Evolutionary conservation across 192 early-diverging fungal species (phyloP), one percentile per base, ranked within the genome.

Genomic region (Chytriomyces confervae): DNA sequence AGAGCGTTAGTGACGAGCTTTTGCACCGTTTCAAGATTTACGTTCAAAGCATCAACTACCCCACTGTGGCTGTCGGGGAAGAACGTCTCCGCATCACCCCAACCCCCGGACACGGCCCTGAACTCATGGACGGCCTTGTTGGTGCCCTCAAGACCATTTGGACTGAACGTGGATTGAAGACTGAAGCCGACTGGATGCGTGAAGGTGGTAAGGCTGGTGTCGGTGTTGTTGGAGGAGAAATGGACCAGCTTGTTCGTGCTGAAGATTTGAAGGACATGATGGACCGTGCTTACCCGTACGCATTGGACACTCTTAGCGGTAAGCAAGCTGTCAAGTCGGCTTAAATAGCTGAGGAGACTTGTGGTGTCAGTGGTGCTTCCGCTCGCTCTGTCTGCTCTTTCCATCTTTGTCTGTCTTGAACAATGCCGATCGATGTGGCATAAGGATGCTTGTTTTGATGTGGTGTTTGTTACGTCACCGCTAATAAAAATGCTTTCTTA

Each of bases 1-100:
- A 98, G 85, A 88, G 88, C 9, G 94, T 97, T 46, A 95, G 93
- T 43, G 97, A 99, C 83, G 93, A 96, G 88, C 86, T 99, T 62
- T 85, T 99, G 49, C 83, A 80, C 85, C 91, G 95, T 75, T 93
- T 95, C 87, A 89, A 88, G 71, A 97, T 99, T 81, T 99, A 99
- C 83, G 97, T 98, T 51, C 97, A 99, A 87, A 91, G 88, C 81
- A 99, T 99, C 90, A 99, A 99, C 87, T 99, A 95, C 85, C 97
- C 97, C 36, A 99, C 97, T 62, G 96, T 99, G 11, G 84, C 93
- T 62, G 89, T 90, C 6, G 97, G 97, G 60, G 93, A 99, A 85
- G 97, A 99, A 85, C 91, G 97, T 63, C 91, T 99, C 71, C 92
- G 97, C 47, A 97, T 99, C 85, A 99, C 97, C 10, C 97, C 97